These are phyloP conservation scores for Nicotiana undulata DNA, from an alignment of 257 asterid species.

Conservation along the genomic window DNA sequence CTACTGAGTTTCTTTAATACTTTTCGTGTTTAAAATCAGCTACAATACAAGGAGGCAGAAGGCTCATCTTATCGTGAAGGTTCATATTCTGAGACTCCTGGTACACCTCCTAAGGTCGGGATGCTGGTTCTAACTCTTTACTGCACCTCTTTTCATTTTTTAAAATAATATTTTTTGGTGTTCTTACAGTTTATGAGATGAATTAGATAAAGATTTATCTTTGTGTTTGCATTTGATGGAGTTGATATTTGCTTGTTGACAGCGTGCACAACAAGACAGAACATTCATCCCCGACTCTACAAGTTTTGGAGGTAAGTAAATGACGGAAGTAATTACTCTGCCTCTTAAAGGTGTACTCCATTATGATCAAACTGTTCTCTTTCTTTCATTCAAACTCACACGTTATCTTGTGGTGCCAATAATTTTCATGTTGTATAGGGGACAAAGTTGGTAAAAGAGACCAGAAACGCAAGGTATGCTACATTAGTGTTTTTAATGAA, in stretches of 20 bases:
- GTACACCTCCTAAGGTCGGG: conserved; percentile 85
- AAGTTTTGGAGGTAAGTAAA: conserved; percentile 53
- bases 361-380: neutral
- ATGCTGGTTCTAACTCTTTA: neutral
- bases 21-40: conserved; percentile 30
- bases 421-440: conserved; percentile 37
- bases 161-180: neutral
- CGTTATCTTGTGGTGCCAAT: neutral
- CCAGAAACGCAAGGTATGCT: conserved; percentile 78
- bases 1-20: neutral
- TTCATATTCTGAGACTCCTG: conserved; percentile 78
- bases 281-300: conserved; percentile 66
- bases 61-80: conserved; percentile 83
- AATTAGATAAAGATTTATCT: neutral
- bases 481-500: neutral
- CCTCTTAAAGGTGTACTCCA: neutral
- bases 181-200: neutral
- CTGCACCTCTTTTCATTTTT: neutral
- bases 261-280: conserved; percentile 66
- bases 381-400: conserved; percentile 1
- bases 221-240: neutral
- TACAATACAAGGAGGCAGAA: conserved; percentile 89
- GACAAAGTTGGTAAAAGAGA: conserved; percentile 73
- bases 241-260: conserved; percentile 21
- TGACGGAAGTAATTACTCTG: neutral